These are phyloP conservation scores for Ceratocystiopsis brevicomis DNA, from an alignment of 2,329 filamentous ascomycete species.

Conservation along the genomic window DNA sequence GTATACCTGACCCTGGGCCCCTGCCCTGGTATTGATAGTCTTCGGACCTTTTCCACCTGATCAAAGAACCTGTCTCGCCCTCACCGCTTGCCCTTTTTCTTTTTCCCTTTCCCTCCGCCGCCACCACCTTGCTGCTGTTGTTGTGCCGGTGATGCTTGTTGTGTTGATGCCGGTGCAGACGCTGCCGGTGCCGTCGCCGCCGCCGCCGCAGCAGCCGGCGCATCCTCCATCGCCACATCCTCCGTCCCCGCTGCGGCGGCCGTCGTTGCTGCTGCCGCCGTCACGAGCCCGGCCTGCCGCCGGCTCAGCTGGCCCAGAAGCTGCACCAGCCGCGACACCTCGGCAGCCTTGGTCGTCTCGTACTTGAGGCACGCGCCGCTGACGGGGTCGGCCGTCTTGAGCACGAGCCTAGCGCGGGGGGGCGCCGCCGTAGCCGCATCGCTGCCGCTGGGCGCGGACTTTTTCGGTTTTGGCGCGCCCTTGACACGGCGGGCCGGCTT, in stretches of 20 bases:
- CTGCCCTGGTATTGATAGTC: too few species aligned
- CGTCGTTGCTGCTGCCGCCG: conserved; percentile 8
- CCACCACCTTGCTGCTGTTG: conserved; percentile 16
- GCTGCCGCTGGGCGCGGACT: conserved; percentile 10
- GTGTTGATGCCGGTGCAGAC: conserved; percentile 9
- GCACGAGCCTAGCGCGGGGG: conserved; percentile 48
- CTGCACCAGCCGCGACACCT: conserved; percentile 67
- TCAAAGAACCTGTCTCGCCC: too few species aligned
- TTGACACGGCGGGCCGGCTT: conserved; percentile 10
- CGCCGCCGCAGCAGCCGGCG: conserved; percentile 6
- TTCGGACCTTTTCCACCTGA: neutral
- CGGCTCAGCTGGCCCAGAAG: conserved; percentile 59
- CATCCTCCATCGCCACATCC: conserved; percentile 15
- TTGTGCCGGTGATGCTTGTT: conserved; percentile 5
- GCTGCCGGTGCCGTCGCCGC: conserved; percentile 14
- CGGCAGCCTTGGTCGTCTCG: conserved; percentile 73
- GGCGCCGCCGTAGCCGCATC: conserved; percentile 16
- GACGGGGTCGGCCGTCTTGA: conserved; percentile 78
- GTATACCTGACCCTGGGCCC: too few species aligned
- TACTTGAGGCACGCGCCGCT: conserved; percentile 79
- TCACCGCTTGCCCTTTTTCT: conserved; percentile 53
- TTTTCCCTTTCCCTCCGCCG: conserved; percentile 47
- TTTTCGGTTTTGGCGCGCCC: neutral
- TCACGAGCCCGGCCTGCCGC: conserved; percentile 39
- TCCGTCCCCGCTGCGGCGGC: conserved; percentile 22